Evolutionary conservation across 352 stramenopile genomes (phyloP).

Genomic region (Pythium chondricola): DNA sequence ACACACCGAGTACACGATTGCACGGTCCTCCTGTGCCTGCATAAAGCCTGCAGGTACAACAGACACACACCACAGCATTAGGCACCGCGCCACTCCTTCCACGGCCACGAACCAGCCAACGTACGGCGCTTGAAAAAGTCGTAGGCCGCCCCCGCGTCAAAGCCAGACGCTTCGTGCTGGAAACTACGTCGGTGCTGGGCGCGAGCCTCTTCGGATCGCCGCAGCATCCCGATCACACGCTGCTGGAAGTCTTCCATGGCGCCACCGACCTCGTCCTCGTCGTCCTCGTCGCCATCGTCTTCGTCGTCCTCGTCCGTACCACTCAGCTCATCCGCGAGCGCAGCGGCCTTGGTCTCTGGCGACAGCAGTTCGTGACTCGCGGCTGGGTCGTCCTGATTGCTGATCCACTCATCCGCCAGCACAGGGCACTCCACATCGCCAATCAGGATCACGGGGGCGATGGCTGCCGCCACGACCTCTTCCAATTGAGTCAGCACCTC

Average conservation of each 20-base stretch:
- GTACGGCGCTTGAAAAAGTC: constrained; percentile 70
- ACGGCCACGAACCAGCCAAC: constrained; percentile 11
- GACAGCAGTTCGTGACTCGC: not conserved
- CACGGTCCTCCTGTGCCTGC: constrained; percentile 15
- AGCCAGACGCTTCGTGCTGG: constrained; percentile 33
- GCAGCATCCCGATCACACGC: constrained; percentile 42
- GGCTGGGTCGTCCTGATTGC: constrained; percentile 10
- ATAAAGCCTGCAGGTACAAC: constrained; percentile 15
- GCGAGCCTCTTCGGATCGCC: constrained; percentile 40
- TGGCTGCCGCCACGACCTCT: constrained; percentile 20
- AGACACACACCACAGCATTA: not conserved
- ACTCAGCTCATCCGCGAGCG: constrained; percentile 10
- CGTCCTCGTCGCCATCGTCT: constrained; percentile 4
- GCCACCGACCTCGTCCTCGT: constrained; percentile 5
- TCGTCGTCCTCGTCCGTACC: constrained; percentile 12
- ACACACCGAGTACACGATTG: constrained; percentile 21
- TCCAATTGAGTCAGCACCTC: constrained; percentile 50
- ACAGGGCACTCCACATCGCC: constrained; percentile 54
- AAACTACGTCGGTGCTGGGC: constrained; percentile 43
- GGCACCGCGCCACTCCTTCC: not conserved
- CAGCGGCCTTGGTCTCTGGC: constrained; percentile 7
- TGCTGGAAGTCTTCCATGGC: constrained; percentile 42
- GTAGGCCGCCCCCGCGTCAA: constrained; percentile 48
- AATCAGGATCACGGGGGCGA: constrained; percentile 39
- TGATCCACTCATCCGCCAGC: constrained; percentile 5